Base-by-base conservation (phyloP, 1,284 basidiomycete genomes). In the Porogramme epimiltina region DNA sequence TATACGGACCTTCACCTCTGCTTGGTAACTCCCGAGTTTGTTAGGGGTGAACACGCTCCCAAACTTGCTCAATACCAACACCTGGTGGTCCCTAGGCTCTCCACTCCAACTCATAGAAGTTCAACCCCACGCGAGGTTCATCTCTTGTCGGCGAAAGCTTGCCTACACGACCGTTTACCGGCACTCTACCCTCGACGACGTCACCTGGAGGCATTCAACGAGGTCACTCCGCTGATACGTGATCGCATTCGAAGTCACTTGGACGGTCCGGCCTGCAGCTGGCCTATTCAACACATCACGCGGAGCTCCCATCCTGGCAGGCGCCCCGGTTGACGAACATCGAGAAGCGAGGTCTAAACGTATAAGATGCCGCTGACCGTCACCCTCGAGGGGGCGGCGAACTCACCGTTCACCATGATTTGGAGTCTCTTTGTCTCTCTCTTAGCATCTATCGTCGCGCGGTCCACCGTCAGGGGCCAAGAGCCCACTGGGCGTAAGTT, bases 221-320 rank as follows among this genome's bases (percentile, higher is more conserved):
- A 52, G 36, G 44, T 25, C 43, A 49, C 25, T 8, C 8, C 25
- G 45, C 25, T 52, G 58, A 59, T 59, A 54, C 51, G n/a, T n/a
- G n/a, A n/a, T n/a, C n/a, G n/a, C n/a, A n/a, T 49, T 41, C 44
- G 54, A 48, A 56, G 54, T 52, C 49, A 54, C 49, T 54, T 51
- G 52, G 13, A 26, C 52, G n/a, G 15, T 15, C 25, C 26, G 13
- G 20, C 41, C 42, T 47, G 40, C 34, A n/a, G 10, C 5, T 19
- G 51, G 56, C 11, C 23, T n/a, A 20, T 45, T 31, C 54, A 59
- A 56, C 58, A 23, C 44, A 46, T 59, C 58, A 59, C 58, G 58
- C 49, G 58, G 42, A 40, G 18, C 25, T 31, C 10, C 18, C 46
- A 31, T 15, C 28, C 15, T 41, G 26, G 36, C 47, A 49, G 28